These are phyloP conservation scores for Penicillium occitanis DNA, from an alignment of 2,329 filamentous ascomycete genomes.

Conservation along the genomic window DNA sequence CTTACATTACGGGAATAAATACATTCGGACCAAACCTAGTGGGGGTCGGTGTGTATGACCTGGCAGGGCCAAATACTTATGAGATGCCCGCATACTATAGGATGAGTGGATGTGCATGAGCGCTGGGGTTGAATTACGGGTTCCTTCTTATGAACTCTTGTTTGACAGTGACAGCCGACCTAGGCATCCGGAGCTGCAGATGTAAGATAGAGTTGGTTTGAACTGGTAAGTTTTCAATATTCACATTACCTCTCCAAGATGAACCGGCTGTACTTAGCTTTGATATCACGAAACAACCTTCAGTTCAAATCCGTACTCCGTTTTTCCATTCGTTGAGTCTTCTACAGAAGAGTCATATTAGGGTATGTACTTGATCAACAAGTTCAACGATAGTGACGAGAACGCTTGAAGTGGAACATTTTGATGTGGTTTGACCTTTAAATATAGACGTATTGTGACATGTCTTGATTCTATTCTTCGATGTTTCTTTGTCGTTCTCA, in stretches of 20 bases:
- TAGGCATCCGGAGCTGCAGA: not conserved
- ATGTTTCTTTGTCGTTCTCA: not conserved
- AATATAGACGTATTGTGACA: not conserved
- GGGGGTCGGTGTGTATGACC: not conserved
- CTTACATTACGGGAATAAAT: not conserved
- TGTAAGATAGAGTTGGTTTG: not conserved
- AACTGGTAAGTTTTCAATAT: not conserved
- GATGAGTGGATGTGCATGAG: not conserved
- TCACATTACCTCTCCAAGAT: not conserved
- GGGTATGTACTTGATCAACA: not conserved
- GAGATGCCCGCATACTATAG: not conserved
- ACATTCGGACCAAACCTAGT: not conserved
- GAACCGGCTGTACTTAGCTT: not conserved
- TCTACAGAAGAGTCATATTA: not conserved
- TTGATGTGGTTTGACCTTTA: not conserved
- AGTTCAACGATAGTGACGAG: not conserved
- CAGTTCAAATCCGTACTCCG: not conserved
- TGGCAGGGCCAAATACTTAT: not conserved
- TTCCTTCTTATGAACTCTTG: not conserved
- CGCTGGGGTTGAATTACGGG: not conserved
- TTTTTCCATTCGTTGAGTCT: not conserved
- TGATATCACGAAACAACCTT: not conserved
- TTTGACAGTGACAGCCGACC: not conserved
- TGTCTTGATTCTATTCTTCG: not conserved
- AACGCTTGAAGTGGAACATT: not conserved